Base-by-base conservation (phyloP, 1,284 basidiomycete genomes). In the Cryptococcus sp. region DNA sequence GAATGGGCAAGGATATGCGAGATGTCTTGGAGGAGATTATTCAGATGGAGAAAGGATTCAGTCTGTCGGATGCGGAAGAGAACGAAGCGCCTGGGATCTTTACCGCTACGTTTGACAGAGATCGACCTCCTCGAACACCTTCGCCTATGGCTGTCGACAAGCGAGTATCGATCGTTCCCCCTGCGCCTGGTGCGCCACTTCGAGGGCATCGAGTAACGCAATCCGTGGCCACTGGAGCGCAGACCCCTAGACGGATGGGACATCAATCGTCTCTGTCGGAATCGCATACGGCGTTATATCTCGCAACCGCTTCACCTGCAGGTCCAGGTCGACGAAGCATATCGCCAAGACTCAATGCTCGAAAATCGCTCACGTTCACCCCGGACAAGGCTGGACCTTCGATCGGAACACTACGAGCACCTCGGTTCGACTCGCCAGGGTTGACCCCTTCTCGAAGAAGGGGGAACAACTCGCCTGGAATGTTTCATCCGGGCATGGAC, bases 1-100 rank as follows among this genome's bases (percentile, higher is more conserved):
- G 64, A 6, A 64, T 64, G 62, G 64, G 62, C 24, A 59, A 68
- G 50, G 66, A 71, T 50, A 73, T 74, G 70, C 51, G 62, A 25
- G 68, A 69, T 48, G 66, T 71, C 5, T 58, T 74, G 16, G 70
- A 74, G 43, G 71, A 73, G 55, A 73, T 74, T 47, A 66, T 74
- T 26, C 59, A 58, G 52, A 72, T 74, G 71, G 72, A 74, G 49
- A 60, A 71, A 46, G 64, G 56, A 3, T 73, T 72, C 56, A 40
- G 57, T 12, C 54, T 72, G 4, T 43, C 47, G 2, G 62, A 65
- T 12, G 62, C 61, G 36, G 57, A 60, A n/a, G 53, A 56, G 23
- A 31, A 37, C 23, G 40, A 24, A 10, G 10, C 25, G n/a, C 47
- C 53, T 11, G 54, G 52, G 18, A 25, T 59, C 22, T 67, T 65